Conservation (phyloP, 2,329 filamentous ascomycete genomes). For the Fusarium sacchari region DNA sequence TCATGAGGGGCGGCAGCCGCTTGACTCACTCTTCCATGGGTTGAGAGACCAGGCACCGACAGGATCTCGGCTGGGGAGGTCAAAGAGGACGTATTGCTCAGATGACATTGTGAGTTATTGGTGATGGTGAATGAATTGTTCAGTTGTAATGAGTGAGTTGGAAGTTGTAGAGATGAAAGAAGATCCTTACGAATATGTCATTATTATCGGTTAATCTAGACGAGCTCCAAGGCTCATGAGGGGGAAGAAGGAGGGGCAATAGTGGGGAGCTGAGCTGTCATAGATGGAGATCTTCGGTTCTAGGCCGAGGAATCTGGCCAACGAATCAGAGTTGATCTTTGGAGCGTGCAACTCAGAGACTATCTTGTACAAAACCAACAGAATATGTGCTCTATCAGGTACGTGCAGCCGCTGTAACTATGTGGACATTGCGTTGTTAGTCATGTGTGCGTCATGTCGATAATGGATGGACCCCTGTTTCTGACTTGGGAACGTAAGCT, state of each 20-base stretch:
- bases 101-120: slow-evolving; percentile 44
- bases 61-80: slow-evolving; percentile 65
- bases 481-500: background rate
- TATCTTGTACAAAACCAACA: background rate
- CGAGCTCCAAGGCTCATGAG: slow-evolving; percentile 10
- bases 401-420: no score
- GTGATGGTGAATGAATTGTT: background rate
- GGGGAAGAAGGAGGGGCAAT: slow-evolving; percentile 18
- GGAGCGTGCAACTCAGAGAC: background rate
- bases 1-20: background rate
- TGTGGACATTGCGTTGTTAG: no score
- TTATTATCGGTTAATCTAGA: background rate
- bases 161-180: background rate
- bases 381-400: background rate
- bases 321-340: background rate
- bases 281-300: background rate
- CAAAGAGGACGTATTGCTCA: slow-evolving; percentile 64
- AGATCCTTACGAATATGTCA: background rate
- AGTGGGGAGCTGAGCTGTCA: slow-evolving; percentile 21
- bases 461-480: no score
- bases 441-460: background rate
- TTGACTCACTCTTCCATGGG: slow-evolving; percentile 72
- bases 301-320: background rate
- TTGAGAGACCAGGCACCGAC: slow-evolving; percentile 71
- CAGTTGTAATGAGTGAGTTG: background rate